Base-by-base conservation (phyloP, 2,329 filamentous ascomycete species). In the Hypoxylon sp. region DNA sequence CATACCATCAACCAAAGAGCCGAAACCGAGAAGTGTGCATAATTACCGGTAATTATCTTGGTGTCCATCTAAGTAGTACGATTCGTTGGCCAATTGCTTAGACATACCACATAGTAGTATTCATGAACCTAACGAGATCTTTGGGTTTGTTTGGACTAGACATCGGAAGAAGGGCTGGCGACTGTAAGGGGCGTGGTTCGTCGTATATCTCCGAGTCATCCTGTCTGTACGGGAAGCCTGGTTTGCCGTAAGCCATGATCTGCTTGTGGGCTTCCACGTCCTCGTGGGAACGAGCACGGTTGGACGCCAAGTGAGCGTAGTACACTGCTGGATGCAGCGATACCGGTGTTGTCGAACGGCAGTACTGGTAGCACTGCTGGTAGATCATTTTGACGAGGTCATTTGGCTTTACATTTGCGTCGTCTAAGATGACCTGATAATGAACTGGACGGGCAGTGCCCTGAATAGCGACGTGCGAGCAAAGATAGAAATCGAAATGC, bases 351-450 rank as follows among this genome's bases (percentile, higher is more conserved):
- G 94, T 98, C 0, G 94, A 96, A 14, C 96, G 89, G 58, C 91
- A 90, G 74, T 97, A 99, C 59, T 97, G 93, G 78, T 97, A 99
- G 45, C 91, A 97, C 68, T 97, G 93, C 70, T 97, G 91, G 73
- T 98, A 98, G 20, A 98, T 91, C 86, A 98, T 91, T 59, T 90
- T 89, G 73, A 97, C 92, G 0, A 99, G 82, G 1, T 90, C 84
- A 42, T 92, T 88, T 0, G 90, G 83, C 0, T 83, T 77, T 72
- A 92, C 85, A 1, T 85, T 82, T 54, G 90, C 87, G 77, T 98
- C 93, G 75, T 99, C 96, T 48, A 91, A 76, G 20, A 99, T 88
- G 12, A 97, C 91, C 66, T 95, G 91, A 78, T 99, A 99, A 73
- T 97, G 93, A 0, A 96, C 93, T 0, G 96, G 96, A 1, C 96